These are phyloP conservation scores for Salix brachista DNA, from an alignment of 345 rosid species.

Conservation along the genomic window DNA sequence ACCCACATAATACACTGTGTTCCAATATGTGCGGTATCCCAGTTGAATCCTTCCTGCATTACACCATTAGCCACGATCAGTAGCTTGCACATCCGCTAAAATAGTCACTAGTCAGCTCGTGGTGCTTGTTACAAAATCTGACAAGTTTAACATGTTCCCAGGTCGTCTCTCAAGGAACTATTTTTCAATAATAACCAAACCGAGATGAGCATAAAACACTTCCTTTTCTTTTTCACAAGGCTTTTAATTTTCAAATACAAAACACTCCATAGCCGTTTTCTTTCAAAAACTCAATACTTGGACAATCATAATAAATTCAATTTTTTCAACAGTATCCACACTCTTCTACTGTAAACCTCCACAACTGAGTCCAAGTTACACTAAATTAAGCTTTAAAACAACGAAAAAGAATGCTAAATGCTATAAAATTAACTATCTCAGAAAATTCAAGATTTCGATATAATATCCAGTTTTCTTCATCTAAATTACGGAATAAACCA, in stretches of 20 bases:
- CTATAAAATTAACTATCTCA: background rate
- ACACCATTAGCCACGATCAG: background rate
- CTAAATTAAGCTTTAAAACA: background rate
- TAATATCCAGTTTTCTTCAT: background rate
- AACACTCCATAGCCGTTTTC: background rate
- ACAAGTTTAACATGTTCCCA: background rate
- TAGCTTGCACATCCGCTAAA: background rate
- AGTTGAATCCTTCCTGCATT: slow-evolving; percentile 87
- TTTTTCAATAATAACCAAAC: background rate
- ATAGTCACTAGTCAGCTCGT: no score
- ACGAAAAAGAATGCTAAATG: background rate
- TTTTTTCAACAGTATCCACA: background rate
- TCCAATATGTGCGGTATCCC: slow-evolving; percentile 98
- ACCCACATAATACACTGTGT: slow-evolving; percentile 95
- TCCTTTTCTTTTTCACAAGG: background rate
- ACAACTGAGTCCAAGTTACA: background rate
- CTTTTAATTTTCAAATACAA: background rate
- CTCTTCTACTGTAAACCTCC: background rate
- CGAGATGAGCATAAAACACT: background rate
- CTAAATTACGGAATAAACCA: background rate
- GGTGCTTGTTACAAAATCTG: background rate
- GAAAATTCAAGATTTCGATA: background rate
- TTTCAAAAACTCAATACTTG: background rate
- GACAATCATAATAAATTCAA: background rate
- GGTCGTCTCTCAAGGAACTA: background rate